Evolutionary conservation across 108 stramenopile species (phyloP).

Genomic region (Ochromonas danica): DNA sequence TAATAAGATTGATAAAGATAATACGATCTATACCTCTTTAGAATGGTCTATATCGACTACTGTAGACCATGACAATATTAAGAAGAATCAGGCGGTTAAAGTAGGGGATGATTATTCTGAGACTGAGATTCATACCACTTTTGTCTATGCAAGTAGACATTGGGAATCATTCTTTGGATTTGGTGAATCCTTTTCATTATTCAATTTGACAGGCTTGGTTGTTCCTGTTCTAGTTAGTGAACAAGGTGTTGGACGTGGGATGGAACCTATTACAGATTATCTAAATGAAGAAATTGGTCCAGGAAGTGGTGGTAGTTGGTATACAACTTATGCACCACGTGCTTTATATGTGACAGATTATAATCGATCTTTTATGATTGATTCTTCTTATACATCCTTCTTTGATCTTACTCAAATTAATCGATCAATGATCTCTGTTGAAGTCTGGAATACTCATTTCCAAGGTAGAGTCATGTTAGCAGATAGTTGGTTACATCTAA

Average conservation of each 20-base stretch:
- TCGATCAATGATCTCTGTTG: constrained; percentile 42
- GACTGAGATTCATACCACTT: background rate
- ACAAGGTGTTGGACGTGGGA: constrained; percentile 24
- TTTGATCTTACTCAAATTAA: constrained; percentile 51
- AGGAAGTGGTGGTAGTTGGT: constrained; percentile 31
- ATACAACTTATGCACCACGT: constrained; percentile 46
- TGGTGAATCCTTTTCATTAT: constrained; percentile 43
- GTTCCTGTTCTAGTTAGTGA: constrained; percentile 45
- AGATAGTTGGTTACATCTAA: constrained; percentile 43
- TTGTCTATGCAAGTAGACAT: background rate
- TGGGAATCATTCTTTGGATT: constrained; percentile 58
- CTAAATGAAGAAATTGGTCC: constrained; percentile 2
- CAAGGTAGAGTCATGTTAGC: constrained; percentile 41
- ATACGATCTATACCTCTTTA: background rate
- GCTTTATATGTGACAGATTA: constrained; percentile 54
- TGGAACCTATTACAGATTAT: constrained; percentile 2
- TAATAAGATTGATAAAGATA: background rate
- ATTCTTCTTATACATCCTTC: constrained; percentile 43
- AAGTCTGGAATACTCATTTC: background rate
- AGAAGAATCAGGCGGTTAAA: no score
- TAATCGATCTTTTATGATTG: constrained; percentile 47
- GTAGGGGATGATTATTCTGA: no score
- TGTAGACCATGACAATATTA: background rate
- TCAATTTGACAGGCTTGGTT: constrained; percentile 50
- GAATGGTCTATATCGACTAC: background rate